Conservation (phyloP, 768 basidiomycete genomes). For the Neoboletus brunneissimus region DNA sequence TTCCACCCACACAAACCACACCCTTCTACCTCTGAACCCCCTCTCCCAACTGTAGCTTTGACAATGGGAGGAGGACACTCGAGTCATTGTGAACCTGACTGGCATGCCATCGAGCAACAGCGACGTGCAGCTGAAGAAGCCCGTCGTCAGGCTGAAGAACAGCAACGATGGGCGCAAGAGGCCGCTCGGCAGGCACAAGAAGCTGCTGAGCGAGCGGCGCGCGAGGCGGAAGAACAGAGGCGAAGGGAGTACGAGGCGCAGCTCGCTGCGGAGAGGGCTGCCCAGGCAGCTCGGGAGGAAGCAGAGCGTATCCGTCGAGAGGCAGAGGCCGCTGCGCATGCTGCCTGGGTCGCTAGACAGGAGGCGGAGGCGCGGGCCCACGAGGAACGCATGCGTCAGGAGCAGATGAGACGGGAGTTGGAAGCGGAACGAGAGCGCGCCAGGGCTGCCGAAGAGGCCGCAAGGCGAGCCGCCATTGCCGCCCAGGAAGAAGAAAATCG, state of each 20-base stretch:
- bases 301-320: slow-evolving; percentile 22
- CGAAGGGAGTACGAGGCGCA: slow-evolving; percentile 14
- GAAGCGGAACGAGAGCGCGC: slow-evolving; percentile 24
- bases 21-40: too few relatives aligned
- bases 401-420: slow-evolving; percentile 12
- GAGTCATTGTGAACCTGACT: too few relatives aligned
- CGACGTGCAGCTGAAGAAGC: slow-evolving; percentile 20
- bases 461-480: slow-evolving; percentile 19
- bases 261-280: slow-evolving; percentile 22
- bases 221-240: slow-evolving; percentile 21
- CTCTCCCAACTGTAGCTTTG: not conserved
- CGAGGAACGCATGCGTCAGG: slow-evolving; percentile 22
- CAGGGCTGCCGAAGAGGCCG: slow-evolving; percentile 23
- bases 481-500: slow-evolving; percentile 26
- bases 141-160: slow-evolving; percentile 22
- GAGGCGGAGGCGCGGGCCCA: slow-evolving; percentile 26
- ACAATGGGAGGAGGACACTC: slow-evolving; percentile 31
- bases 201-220: slow-evolving; percentile 20
- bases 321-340: slow-evolving; percentile 19
- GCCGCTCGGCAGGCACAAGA: slow-evolving; percentile 20
- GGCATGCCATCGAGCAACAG: slow-evolving; percentile 23
- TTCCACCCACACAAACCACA: not conserved
- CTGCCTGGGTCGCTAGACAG: slow-evolving; percentile 22
- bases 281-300: slow-evolving; percentile 23
- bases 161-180: slow-evolving; percentile 16